A percentile compares a stretch with the other conserved stretches of the same genome.
Conservation (phyloP, 768 basidiomycete species). For the Ramaria sp. region DNA sequence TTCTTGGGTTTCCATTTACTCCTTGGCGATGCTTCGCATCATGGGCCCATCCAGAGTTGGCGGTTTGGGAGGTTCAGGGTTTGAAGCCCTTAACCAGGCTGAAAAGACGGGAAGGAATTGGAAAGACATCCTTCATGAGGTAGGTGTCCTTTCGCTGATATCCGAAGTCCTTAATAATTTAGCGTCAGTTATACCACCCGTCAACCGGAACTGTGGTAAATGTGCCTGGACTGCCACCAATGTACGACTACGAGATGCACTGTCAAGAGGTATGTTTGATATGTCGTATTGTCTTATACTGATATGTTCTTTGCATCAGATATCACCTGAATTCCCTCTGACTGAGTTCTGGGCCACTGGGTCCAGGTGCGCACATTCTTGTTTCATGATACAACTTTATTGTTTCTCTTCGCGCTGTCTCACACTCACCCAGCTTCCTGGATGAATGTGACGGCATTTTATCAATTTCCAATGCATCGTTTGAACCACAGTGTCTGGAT, state of each 20-base stretch:
- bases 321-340: neutral
- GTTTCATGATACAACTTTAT: neutral
- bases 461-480: neutral
- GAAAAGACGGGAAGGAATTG: neutral
- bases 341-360: neutral
- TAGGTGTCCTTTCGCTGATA: neutral
- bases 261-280: conserved; percentile 11
- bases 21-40: neutral
- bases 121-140: neutral
- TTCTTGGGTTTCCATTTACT: neutral
- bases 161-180: neutral
- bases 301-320: neutral
- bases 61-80: neutral
- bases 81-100: neutral
- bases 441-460: conserved; percentile 6
- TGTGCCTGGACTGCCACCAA: conserved; percentile 16
- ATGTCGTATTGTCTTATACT: neutral
- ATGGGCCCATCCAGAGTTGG: neutral
- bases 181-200: conserved; percentile 12
- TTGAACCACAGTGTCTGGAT: neutral
- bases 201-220: conserved; percentile 14
- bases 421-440: neutral
- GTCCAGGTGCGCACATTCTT: neutral
- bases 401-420: neutral
- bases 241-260: conserved; percentile 17